Evolutionary conservation across 352 stramenopile genomes (phyloP).

Genomic region (Peronospora tabacina): DNA sequence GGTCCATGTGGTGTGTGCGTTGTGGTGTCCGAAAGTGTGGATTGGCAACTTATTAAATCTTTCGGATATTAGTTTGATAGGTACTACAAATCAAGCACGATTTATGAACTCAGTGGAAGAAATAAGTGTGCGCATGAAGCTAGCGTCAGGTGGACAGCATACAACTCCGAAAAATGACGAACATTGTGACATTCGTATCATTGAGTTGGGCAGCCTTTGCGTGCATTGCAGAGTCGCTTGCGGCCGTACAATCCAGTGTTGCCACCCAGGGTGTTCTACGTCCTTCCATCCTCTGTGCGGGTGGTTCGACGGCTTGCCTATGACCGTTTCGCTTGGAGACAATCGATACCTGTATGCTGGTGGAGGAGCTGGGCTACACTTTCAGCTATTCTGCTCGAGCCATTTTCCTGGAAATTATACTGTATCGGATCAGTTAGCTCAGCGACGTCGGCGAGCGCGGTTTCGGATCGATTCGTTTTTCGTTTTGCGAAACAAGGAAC

Average conservation of each 20-base stretch:
- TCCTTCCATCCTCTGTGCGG: constrained; percentile 82
- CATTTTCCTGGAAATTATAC: constrained; percentile 52
- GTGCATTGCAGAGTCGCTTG: constrained; percentile 69
- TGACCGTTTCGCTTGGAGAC: constrained; percentile 47
- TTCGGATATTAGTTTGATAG: constrained; percentile 66
- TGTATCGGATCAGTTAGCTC: constrained; percentile 31
- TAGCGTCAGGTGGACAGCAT: constrained; percentile 13
- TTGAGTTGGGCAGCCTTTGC: constrained; percentile 43
- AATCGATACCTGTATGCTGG: constrained; percentile 61
- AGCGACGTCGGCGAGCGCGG: constrained; percentile 42
- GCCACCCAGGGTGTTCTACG: constrained; percentile 37
- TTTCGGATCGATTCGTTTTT: constrained; percentile 78
- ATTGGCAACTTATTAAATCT: constrained; percentile 77
- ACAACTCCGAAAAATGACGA: constrained; percentile 8
- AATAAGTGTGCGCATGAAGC: constrained; percentile 35
- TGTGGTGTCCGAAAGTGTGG: constrained; percentile 85
- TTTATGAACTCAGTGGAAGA: constrained; percentile 58
- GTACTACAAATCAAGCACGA: constrained; percentile 29
- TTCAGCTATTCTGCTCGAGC: constrained; percentile 50
- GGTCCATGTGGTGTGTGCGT: constrained; percentile 84
- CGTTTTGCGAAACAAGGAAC: constrained; percentile 49
- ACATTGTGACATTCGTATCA: constrained; percentile 9
- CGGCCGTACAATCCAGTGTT: constrained; percentile 64
- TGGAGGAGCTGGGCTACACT: constrained; percentile 62
- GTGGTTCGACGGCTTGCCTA: constrained; percentile 77